A percentile compares a stretch with the other conserved stretches of the same genome.
Evolutionary conservation across 306 rosid species (phyloP).

Genomic region (Begonia masoniana): DNA sequence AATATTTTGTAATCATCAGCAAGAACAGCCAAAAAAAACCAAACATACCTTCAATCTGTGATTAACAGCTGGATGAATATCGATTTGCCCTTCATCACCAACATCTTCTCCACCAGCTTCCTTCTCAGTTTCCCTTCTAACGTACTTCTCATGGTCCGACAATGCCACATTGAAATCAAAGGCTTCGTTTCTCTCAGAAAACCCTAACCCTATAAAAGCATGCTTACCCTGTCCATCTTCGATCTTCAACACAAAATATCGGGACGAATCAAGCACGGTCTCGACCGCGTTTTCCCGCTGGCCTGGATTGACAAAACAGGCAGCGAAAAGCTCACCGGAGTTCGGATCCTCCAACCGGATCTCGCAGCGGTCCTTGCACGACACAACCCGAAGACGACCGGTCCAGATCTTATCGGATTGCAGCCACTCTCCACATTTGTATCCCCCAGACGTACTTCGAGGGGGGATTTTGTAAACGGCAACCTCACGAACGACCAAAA

Average conservation of each 20-base stretch:
- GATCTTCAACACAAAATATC: conserved; percentile 93
- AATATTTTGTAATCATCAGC: no score
- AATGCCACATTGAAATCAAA: conserved; percentile 95
- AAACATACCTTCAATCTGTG: conserved; percentile 71
- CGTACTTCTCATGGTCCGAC: conserved; percentile 94
- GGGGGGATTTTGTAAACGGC: conserved; percentile 94
- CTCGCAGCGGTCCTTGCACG: conserved; percentile 88
- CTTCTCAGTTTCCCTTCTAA: conserved; percentile 63
- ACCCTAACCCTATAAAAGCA: conserved; percentile 88
- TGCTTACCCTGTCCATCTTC: conserved; percentile 93
- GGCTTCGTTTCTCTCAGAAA: conserved; percentile 86
- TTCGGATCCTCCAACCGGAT: conserved; percentile 94
- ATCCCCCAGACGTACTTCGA: conserved; percentile 79
- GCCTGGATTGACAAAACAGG: conserved; percentile 78
- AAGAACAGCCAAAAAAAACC: neutral
- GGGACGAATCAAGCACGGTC: conserved; percentile 87
- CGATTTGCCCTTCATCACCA: conserved; percentile 60
- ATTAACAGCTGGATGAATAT: conserved; percentile 87
- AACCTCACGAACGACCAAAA: conserved; percentile 92
- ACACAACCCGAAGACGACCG: conserved; percentile 86
- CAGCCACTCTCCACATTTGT: conserved; percentile 99
- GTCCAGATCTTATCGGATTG: conserved; percentile 98
- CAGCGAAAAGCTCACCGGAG: conserved; percentile 87
- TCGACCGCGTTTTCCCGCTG: conserved; percentile 83
- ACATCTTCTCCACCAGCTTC: conserved; percentile 32